phyloP scores from a whole-genome alignment of 1,284 basidiomycete genomes.

The Sanguinoderma infundibulare region DNA sequence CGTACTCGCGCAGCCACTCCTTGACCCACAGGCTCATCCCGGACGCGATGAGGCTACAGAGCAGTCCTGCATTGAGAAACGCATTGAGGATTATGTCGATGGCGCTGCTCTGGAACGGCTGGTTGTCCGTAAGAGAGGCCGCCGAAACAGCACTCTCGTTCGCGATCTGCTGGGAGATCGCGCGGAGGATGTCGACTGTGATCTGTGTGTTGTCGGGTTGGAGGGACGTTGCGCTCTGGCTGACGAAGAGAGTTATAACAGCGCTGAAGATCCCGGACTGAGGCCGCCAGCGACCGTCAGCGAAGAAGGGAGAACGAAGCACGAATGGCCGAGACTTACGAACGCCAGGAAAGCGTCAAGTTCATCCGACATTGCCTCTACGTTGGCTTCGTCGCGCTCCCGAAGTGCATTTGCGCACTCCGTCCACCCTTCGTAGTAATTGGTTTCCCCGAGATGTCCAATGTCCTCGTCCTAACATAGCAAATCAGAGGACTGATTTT shows the following conservation, averaged over 20 bases:
- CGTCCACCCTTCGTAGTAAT: neutral
- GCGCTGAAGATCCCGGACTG: slow-evolving; percentile 15
- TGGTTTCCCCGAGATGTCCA: neutral
- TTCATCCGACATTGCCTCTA: neutral
- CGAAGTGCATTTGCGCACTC: neutral
- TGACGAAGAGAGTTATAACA: slow-evolving; percentile 16
- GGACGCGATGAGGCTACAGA: slow-evolving; percentile 16
- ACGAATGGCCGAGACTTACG: neutral
- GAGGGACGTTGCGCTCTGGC: neutral
- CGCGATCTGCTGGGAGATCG: slow-evolving; percentile 6
- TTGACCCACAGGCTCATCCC: slow-evolving; percentile 15
- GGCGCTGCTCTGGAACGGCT: slow-evolving; percentile 2
- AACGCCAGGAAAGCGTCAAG: neutral
- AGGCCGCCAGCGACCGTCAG: neutral
- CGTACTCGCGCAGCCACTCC: slow-evolving; percentile 18
- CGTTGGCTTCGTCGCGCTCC: neutral
- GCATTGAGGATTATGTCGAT: slow-evolving; percentile 8
- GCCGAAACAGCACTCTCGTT: neutral
- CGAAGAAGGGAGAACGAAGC: neutral
- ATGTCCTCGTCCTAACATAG: neutral
- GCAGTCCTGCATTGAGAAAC: slow-evolving; percentile 8
- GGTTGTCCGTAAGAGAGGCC: neutral
- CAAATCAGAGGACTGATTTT: neutral
- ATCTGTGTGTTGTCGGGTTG: neutral
- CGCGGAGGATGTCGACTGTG: slow-evolving; percentile 1